These are phyloP conservation scores for Singerocomus inundabilis DNA, from an alignment of 1,284 basidiomycete species.

Conservation along the genomic window DNA sequence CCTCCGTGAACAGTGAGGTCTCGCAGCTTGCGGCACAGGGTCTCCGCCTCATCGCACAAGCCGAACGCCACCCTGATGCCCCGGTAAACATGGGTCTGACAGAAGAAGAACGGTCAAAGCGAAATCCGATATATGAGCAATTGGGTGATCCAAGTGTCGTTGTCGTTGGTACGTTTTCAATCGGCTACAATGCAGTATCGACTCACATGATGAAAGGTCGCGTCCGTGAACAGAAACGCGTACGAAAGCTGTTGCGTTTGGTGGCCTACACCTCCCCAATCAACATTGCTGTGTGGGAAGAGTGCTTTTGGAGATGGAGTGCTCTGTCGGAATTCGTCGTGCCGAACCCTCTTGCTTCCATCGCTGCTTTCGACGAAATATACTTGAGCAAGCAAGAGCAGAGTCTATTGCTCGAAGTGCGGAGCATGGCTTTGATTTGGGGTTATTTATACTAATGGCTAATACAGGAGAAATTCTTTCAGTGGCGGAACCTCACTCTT, in stretches of 20 bases:
- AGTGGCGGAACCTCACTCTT: conserved; percentile 88
- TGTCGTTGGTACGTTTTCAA: conserved; percentile 55
- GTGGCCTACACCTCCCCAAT: conserved; percentile 62
- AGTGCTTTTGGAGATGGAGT: conserved; percentile 72
- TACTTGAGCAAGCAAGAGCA: conserved; percentile 37
- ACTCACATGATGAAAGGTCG: conserved; percentile 44
- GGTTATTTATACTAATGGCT: conserved; percentile 10
- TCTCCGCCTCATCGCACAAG: conserved; percentile 62
- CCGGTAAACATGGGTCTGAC: conserved; percentile 47
- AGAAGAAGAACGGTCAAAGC: conserved; percentile 62
- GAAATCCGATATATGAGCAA: conserved; percentile 72
- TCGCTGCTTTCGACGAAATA: conserved; percentile 36
- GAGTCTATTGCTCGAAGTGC: conserved; percentile 42
- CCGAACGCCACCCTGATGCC: conserved; percentile 58
- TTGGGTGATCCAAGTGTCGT: conserved; percentile 71
- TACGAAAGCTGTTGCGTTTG: conserved; percentile 67
- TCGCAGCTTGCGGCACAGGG: conserved; percentile 67
- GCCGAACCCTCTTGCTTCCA: conserved; percentile 35
- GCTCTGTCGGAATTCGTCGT: conserved; percentile 50
- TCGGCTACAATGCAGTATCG: neutral
- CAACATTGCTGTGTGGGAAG: conserved; percentile 78
- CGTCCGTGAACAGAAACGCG: conserved; percentile 76
- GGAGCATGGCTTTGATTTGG: neutral
- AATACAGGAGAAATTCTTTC: conserved; percentile 65
- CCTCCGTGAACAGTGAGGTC: conserved; percentile 63